Percentiles rank a stretch among this genome's conserved stretches.
phyloP scores from a whole-genome alignment of 1,139 yeast genomes.

The Magnusiomyces ingens region DNA sequence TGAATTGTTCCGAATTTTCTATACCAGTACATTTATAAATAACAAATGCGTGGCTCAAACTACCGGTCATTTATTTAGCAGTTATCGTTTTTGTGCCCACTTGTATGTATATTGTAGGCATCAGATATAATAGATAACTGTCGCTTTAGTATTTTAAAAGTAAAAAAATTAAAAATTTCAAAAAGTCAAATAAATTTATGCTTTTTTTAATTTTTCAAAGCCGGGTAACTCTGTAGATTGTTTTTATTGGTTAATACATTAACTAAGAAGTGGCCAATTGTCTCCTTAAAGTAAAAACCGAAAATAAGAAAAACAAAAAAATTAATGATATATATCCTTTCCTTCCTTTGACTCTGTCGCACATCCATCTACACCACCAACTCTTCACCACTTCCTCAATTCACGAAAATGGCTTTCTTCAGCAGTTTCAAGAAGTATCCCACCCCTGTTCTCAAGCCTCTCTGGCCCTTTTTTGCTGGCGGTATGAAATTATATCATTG shows the following conservation, averaged over 20 bases:
- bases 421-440: conserved; percentile 38
- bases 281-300: not conserved
- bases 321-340: not conserved
- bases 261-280: not conserved
- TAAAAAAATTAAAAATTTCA: not conserved
- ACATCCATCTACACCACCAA: not conserved
- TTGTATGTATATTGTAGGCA: no score
- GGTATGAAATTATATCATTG: conserved; percentile 35
- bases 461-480: conserved; percentile 64
- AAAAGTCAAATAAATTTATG: not conserved
- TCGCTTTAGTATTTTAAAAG: not conserved
- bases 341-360: not conserved
- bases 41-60: conserved; percentile 19
- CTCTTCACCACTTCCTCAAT: not conserved
- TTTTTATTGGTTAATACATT: no score
- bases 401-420: conserved; percentile 12
- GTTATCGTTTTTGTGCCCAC: no score
- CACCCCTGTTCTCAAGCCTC: conserved; percentile 49
- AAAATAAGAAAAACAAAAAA: not conserved
- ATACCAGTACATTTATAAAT: conserved; percentile 23
- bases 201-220: not conserved
- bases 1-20: conserved; percentile 26
- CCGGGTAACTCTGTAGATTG: not conserved
- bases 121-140: not conserved
- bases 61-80: not conserved